phyloP scores from a whole-genome alignment of 768 basidiomycete species.

The Tulasnella sp. region DNA sequence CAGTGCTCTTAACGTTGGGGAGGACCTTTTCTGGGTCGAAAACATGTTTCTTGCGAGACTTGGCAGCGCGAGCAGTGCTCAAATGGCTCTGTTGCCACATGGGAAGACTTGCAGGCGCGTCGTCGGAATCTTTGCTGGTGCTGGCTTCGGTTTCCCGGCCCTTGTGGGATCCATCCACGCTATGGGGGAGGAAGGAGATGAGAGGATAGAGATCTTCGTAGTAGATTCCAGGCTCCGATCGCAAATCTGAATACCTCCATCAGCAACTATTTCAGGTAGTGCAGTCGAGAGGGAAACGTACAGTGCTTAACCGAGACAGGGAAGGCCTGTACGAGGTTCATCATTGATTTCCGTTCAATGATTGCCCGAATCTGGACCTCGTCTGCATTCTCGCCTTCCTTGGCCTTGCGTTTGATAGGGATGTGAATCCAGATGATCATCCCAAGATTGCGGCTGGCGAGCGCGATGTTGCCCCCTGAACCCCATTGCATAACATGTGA shows the following conservation, averaged over 20 bases:
- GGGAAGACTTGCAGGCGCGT: slow-evolving; percentile 43
- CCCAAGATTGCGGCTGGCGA: slow-evolving; percentile 11
- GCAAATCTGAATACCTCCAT: slow-evolving; percentile 33
- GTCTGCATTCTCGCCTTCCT: neutral
- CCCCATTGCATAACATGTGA: neutral
- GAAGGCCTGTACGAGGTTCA: slow-evolving; percentile 20
- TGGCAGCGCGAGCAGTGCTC: slow-evolving; percentile 20
- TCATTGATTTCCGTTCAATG: slow-evolving; percentile 20
- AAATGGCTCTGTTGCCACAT: slow-evolving; percentile 42
- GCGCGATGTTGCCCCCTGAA: slow-evolving; percentile 13
- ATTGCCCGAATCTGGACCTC: slow-evolving; percentile 7
- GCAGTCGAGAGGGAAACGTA: neutral
- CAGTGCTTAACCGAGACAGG: slow-evolving; percentile 16
- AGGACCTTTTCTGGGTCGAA: slow-evolving; percentile 23
- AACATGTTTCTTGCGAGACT: slow-evolving; percentile 11
- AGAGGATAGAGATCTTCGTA: slow-evolving; percentile 68
- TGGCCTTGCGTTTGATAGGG: neutral
- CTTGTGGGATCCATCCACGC: slow-evolving; percentile 31
- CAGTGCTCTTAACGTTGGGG: neutral
- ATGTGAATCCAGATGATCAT: slow-evolving; percentile 20
- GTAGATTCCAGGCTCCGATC: slow-evolving; percentile 61
- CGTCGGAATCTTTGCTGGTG: neutral
- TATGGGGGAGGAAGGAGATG: slow-evolving; percentile 58
- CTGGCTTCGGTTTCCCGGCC: neutral
- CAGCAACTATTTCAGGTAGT: neutral